Evolutionary conservation across 768 basidiomycete genomes (phyloP).

Genomic region (Amanita thiersii): DNA sequence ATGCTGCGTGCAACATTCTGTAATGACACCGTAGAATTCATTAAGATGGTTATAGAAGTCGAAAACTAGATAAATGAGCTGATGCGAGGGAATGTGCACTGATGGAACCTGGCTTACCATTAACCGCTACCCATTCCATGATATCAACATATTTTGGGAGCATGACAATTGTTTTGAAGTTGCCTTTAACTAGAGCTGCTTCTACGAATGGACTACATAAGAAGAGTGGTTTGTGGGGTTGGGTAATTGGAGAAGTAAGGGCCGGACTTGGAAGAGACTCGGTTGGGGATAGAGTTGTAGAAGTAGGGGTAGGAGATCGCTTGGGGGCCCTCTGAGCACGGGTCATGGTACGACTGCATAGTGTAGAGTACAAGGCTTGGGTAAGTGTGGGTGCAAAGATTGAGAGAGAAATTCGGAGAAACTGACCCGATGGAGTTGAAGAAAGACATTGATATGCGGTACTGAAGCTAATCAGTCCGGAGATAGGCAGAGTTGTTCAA

Average conservation of each 20-base stretch:
- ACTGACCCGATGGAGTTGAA: conserved; percentile 76
- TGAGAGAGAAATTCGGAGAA: conserved; percentile 16
- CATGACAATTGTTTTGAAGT: conserved; percentile 96
- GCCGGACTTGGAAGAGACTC: conserved; percentile 28
- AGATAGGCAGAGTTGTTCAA: no score
- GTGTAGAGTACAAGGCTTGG: conserved; percentile 6
- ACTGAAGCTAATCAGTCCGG: conserved; percentile 27
- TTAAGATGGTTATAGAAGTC: conserved; percentile 98
- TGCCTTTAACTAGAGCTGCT: conserved; percentile 92
- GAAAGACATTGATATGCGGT: conserved; percentile 54
- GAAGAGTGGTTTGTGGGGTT: conserved; percentile 62
- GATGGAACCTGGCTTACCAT: conserved; percentile 42
- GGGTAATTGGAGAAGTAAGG: conserved; percentile 28
- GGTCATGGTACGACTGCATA: conserved; percentile 68
- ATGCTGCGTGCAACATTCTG: conserved; percentile 89
- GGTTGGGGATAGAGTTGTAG: conserved; percentile 44
- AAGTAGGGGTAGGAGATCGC: conserved; percentile 70
- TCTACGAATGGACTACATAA: conserved; percentile 95
- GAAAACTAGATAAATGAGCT: conserved; percentile 54
- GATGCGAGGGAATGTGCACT: not conserved
- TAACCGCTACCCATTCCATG: conserved; percentile 88
- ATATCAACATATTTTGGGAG: conserved; percentile 97
- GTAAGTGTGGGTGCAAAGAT: not conserved
- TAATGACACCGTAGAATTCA: conserved; percentile 91
- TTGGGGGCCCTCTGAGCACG: conserved; percentile 58